A percentile compares a stretch with the other conserved stretches of the same genome.
phyloP scores from a whole-genome alignment of 1,284 basidiomycete genomes.

The Leccinum pachyderme region DNA sequence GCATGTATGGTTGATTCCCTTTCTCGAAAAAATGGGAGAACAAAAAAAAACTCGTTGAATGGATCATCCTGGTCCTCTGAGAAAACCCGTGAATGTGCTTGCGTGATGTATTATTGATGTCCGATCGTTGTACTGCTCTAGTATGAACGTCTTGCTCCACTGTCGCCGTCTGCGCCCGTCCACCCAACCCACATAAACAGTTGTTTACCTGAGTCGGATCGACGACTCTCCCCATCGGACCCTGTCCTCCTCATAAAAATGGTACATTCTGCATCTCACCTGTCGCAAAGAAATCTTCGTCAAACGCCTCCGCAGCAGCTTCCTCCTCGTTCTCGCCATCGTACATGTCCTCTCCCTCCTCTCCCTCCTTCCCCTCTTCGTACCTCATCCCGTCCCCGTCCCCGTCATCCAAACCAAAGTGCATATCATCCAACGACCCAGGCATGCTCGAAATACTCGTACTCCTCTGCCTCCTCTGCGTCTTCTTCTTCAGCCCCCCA shows the following conservation, averaged over 20 bases:
- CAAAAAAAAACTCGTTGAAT: neutral
- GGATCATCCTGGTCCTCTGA: neutral
- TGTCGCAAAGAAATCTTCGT: constrained; percentile 77
- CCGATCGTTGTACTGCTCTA: constrained; percentile 12
- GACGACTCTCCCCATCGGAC: neutral
- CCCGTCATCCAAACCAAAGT: constrained; percentile 54
- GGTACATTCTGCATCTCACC: constrained; percentile 86
- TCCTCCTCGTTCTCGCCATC: constrained; percentile 45
- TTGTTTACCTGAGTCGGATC: neutral
- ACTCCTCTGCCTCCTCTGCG: constrained; percentile 43
- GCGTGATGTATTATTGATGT: neutral
- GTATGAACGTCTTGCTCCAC: neutral
- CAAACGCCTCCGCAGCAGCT: constrained; percentile 64
- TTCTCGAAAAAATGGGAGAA: neutral
- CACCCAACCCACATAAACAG: neutral
- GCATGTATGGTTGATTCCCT: neutral
- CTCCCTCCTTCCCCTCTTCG: constrained; percentile 33
- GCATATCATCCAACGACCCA: constrained; percentile 62
- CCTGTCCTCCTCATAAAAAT: constrained; percentile 48
- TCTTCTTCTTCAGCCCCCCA: constrained; percentile 39
- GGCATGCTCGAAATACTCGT: constrained; percentile 81
- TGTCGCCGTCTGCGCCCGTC: neutral
- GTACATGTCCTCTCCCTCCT: constrained; percentile 32
- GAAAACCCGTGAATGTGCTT: neutral
- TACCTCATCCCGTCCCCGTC: constrained; percentile 32